Base-by-base conservation (phyloP, 2,329 filamentous ascomycete genomes). In the Beauveria medogensis region DNA sequence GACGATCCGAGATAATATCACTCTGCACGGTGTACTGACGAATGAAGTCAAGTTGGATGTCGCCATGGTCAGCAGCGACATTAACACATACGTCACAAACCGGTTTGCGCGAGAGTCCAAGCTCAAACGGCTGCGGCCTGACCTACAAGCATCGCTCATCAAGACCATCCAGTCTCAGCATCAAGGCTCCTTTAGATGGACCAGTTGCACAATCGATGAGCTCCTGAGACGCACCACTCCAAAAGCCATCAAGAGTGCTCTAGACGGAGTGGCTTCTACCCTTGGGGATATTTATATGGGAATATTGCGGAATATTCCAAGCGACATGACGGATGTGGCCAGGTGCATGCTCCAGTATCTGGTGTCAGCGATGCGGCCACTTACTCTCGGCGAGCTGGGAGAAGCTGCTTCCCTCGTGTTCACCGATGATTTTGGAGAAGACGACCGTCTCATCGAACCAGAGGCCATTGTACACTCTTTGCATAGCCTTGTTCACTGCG, bases 381-480 rank as follows among this genome's bases (percentile, higher is more conserved):
- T 61, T 3, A 50, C 53, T 9, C 46, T 61, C 16, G 30, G 20
- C 12, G 59, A 56, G 44, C 59, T 57, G 12, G 59, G 44, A 12
- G 59, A 61, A 34, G 59, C 37, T 5, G 53, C 53, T 3, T 40
- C 55, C 22, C 48, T 61, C 3, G n/a, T 51, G 2, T 26, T 55
- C 2, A 34, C 41, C 8, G 34, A n/a, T 6, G 53, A 57, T 2
- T 61, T 61, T 16, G 46, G 20, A 12, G 59, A 61, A 28, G 59
- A 61, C 16, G 59, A 61, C 37, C 59, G 59, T 28, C 52, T 61
- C 20, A 61, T 61, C 30, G 53, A 61, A 20, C 59, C 59, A 43
- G 59, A 61, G 28, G 34, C 59, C 40, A 46, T 61, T 18, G 44
- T 61, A 7, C 16, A 55, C 26, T 28, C 46, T 8, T 34, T 61